Base-by-base conservation (phyloP, 2,329 filamentous ascomycete genomes). In the Pseudogymnoascus sp. region DNA sequence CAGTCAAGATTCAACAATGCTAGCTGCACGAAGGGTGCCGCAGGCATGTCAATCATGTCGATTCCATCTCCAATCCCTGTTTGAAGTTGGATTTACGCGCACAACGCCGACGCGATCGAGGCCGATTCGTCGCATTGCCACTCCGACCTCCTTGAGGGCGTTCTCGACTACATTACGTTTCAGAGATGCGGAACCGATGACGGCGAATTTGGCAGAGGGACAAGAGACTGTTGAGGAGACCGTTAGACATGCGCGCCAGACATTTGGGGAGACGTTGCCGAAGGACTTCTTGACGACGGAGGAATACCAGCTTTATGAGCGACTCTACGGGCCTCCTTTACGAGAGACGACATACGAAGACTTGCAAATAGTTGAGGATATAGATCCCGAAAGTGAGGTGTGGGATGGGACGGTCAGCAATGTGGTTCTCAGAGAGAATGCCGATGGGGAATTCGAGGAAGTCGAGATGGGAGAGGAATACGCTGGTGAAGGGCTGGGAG, bases 251-350 rank as follows among this genome's bases (percentile, higher is more conserved):
- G 87, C 90, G 35, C 84, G 88, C 67, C 86, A 90, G 65, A 79
- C 83, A 7, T 95, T 91, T 72, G 87, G 91, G 64, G 86, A 94
- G 68, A 86, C 81, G 0, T 74, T 97, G 22, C 92, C 92, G 0
- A 82, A 84, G 32, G 85, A 81, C 34, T 84, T 90, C 67, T 73
- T 97, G 59, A 85, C 79, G 34, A 78, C 80, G 1, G 82, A 88
- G 60, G 91, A 96, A 72, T 86, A 88, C 68, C 77, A 76, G 57
- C 76, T 96, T 0, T 96, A 96, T 73, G 85, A 88, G 70, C 81
- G 91, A 65, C 75, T 96, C 14, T 97, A 94, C 71, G 93, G 92
- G 1, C 79, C 86, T 34, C 90, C 91, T 1, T 71, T 89, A 64
- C 79, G 85, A 41, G 79, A 82, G 59, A 87, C 83, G 1, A 73